Conservation (phyloP, 495 filamentous ascomycete species). For the Cenococcum geophilum region DNA sequence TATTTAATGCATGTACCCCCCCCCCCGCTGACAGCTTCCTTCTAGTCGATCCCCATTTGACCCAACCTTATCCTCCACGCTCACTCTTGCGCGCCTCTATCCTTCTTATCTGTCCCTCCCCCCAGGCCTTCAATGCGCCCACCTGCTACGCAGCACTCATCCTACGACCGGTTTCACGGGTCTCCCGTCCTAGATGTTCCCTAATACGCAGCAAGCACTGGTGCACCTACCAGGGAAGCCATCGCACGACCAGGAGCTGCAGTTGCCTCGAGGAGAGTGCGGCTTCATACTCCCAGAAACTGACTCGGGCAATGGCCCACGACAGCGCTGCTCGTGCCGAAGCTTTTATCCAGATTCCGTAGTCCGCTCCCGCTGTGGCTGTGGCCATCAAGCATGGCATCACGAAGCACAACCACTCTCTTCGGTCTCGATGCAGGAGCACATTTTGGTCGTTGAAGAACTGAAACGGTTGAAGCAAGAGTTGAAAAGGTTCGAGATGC, state of each 20-base stretch:
- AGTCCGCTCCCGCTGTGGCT: slow-evolving; percentile 34
- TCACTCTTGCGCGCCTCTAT: not conserved
- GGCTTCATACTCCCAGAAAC: slow-evolving; percentile 30
- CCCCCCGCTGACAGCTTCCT: slow-evolving; percentile 21
- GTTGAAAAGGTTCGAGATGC: slow-evolving; percentile 15
- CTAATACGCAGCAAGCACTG: slow-evolving; percentile 19
- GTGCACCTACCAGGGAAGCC: slow-evolving; percentile 31
- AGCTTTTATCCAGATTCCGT: slow-evolving; percentile 28
- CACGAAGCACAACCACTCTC: slow-evolving; percentile 30
- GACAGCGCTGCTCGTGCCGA: slow-evolving; percentile 35
- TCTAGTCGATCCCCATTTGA: not conserved
- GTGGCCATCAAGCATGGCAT: slow-evolving; percentile 39
- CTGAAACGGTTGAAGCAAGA: slow-evolving; percentile 26
- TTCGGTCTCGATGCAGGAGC: slow-evolving; percentile 26
- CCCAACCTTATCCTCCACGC: slow-evolving; percentile 1
- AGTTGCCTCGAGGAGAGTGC: slow-evolving; percentile 36
- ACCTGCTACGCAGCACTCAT: slow-evolving; percentile 12
- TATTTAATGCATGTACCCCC: slow-evolving; percentile 19
- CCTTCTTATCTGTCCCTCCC: slow-evolving; percentile 6
- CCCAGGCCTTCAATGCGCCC: slow-evolving; percentile 23
- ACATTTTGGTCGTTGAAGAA: slow-evolving; percentile 24
- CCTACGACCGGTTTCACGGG: slow-evolving; percentile 17
- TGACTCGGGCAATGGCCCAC: slow-evolving; percentile 17
- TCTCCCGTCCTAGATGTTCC: slow-evolving; percentile 28
- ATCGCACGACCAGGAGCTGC: slow-evolving; percentile 15